Percentiles rank a stretch among this genome's conserved stretches.
Conservation (phyloP, 345 rosid species). For the Sonneratia alba region DNA sequence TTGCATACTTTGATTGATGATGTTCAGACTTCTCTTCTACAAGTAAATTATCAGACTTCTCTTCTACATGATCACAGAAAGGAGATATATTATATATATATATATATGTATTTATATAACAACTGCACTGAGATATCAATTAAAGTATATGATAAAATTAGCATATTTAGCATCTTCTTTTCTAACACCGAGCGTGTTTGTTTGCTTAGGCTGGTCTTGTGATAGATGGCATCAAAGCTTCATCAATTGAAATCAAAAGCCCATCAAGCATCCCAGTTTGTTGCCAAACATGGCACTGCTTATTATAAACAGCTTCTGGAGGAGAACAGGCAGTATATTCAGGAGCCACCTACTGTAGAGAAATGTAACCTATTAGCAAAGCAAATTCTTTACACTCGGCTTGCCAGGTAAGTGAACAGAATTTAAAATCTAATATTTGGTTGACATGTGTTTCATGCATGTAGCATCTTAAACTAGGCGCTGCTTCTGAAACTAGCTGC, state of each 20-base stretch:
- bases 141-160: no score
- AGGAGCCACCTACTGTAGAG: slow-evolving; percentile 54
- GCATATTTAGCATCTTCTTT: background rate
- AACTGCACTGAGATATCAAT: no score
- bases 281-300: slow-evolving; percentile 36
- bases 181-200: background rate
- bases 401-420: slow-evolving; percentile 37
- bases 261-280: slow-evolving; percentile 39
- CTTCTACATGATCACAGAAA: no score
- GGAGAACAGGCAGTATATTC: slow-evolving; percentile 56
- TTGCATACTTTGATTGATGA: no score
- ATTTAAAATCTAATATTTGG: background rate
- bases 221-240: slow-evolving; percentile 50
- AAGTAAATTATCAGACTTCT: no score
- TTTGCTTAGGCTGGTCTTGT: background rate
- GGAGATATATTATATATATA: no score
- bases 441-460: background rate
- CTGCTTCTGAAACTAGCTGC: background rate
- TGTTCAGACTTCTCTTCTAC: no score
- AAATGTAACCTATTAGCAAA: slow-evolving; percentile 49
- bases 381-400: slow-evolving; percentile 65
- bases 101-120: no score
- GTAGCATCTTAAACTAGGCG: background rate
- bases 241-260: slow-evolving; percentile 54
- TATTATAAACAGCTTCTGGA: slow-evolving; percentile 56